Evolutionary conservation across 345 rosid genomes (phyloP).

Genomic region (Toxicodendron radicans): DNA sequence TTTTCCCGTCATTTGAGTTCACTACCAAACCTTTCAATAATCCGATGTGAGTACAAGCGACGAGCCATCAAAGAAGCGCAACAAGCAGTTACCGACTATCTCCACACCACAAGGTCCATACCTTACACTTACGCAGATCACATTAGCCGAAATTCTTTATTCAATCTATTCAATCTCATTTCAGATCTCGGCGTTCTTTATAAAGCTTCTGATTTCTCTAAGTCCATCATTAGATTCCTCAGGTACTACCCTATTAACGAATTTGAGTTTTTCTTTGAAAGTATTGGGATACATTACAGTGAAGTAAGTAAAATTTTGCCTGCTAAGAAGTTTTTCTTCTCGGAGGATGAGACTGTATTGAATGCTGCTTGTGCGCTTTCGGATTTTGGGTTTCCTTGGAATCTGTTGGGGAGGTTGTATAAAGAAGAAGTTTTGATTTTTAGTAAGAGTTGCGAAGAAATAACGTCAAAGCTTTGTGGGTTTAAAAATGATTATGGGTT

Average conservation of each 20-base stretch:
- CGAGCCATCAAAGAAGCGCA: conserved; percentile 50
- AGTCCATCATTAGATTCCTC: conserved; percentile 41
- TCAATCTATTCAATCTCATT: conserved; percentile 51
- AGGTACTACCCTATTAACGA: conserved; percentile 75
- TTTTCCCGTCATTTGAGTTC: conserved; percentile 29
- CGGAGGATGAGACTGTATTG: conserved; percentile 47
- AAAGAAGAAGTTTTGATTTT: conserved; percentile 57
- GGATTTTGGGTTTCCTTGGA: conserved; percentile 74
- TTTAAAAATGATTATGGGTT: conserved; percentile 46
- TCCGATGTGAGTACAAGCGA: conserved; percentile 37
- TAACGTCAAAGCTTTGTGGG: conserved; percentile 32
- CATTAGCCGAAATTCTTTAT: conserved; percentile 48
- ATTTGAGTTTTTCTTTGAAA: conserved; percentile 75
- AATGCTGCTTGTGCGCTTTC: conserved; percentile 50
- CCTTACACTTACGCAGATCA: conserved; percentile 61
- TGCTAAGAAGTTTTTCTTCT: conserved; percentile 52
- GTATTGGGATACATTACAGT: conserved; percentile 61
- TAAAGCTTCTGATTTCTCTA: conserved; percentile 39
- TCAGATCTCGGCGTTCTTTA: conserved; percentile 34
- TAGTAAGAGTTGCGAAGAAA: conserved; percentile 33
- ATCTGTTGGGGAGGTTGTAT: conserved; percentile 53
- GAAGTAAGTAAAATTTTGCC: conserved; percentile 47
- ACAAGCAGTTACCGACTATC: conserved; percentile 60
- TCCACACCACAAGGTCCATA: conserved; percentile 46
- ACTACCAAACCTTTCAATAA: conserved; percentile 24